Percentiles rank a stretch among this genome's conserved stretches.
Evolutionary conservation across 2,329 filamentous ascomycete genomes (phyloP).

Genomic region (Colletotrichum truncatum): DNA sequence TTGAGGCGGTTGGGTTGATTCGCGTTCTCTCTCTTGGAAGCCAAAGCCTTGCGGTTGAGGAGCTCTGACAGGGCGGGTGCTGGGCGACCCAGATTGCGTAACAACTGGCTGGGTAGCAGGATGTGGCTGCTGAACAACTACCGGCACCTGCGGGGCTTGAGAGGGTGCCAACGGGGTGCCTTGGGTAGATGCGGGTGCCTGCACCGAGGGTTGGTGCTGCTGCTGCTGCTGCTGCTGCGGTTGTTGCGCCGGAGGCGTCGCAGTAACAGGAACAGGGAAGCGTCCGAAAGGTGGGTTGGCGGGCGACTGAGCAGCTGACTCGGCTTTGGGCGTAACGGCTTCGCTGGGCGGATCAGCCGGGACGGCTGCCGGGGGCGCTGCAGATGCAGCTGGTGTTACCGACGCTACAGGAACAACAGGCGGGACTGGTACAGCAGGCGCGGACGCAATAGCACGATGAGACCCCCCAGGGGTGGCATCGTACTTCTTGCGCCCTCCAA

Average conservation of each 20-base stretch:
- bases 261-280: conserved; percentile 58
- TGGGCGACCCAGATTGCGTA: conserved; percentile 58
- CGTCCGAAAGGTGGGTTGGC: conserved; percentile 49
- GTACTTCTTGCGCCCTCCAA: conserved; percentile 60
- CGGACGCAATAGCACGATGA: conserved; percentile 53
- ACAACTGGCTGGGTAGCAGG: conserved; percentile 44
- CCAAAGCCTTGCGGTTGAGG: conserved; percentile 49
- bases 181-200: conserved; percentile 13
- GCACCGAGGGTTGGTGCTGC: conserved; percentile 29
- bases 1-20: conserved; percentile 43
- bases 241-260: conserved; percentile 44
- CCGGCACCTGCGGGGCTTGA: conserved; percentile 33
- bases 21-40: conserved; percentile 55
- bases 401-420: neutral
- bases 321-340: conserved; percentile 53
- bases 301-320: conserved; percentile 44
- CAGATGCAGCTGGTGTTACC: conserved; percentile 54
- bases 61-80: conserved; percentile 51
- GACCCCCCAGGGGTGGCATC: conserved; percentile 52
- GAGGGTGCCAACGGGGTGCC: conserved; percentile 28
- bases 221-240: conserved; percentile 34
- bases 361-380: conserved; percentile 29
- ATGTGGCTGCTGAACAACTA: conserved; percentile 44
- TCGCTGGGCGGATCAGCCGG: conserved; percentile 55
- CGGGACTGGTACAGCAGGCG: conserved; percentile 41